Percentiles rank a stretch among this genome's conserved stretches.
Evolutionary conservation across 805 yeast genomes (phyloP).

Genomic region (Tanozyma kutaoensis): DNA sequence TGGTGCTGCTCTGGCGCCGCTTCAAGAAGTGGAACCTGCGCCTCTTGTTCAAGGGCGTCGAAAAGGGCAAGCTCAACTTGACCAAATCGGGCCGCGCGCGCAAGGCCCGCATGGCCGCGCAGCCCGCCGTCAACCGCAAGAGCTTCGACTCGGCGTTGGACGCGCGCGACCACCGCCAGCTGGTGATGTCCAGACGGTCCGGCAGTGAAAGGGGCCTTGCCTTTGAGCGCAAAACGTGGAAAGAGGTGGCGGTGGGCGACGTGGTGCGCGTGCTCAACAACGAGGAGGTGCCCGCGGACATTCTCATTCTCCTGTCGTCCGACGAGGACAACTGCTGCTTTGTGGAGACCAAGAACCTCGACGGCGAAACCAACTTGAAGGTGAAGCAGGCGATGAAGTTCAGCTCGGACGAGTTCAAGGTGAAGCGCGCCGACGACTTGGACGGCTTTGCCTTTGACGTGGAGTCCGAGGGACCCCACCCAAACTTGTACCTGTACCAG

Average conservation of each 20-base stretch:
- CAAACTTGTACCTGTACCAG: slow-evolving; percentile 63
- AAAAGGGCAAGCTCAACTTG: slow-evolving; percentile 13
- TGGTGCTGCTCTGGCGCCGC: slow-evolving; percentile 53
- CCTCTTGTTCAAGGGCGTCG: slow-evolving; percentile 13
- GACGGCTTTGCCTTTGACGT: slow-evolving; percentile 40
- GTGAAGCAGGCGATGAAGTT: slow-evolving; percentile 62
- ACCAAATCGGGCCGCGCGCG: slow-evolving; percentile 21
- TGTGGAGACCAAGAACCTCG: slow-evolving; percentile 68
- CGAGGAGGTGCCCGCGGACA: slow-evolving; percentile 74
- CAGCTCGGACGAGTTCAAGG: slow-evolving; percentile 33
- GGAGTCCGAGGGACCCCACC: slow-evolving; percentile 79
- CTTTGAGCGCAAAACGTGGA: neutral
- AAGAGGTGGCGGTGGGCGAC: slow-evolving; percentile 33
- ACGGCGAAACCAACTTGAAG: slow-evolving; percentile 66
- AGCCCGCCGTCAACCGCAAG: slow-evolving; percentile 6
- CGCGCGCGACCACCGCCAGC: neutral
- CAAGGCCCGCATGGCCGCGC: slow-evolving; percentile 7
- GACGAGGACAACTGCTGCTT: slow-evolving; percentile 61
- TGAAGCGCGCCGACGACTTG: slow-evolving; percentile 25
- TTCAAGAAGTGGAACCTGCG: slow-evolving; percentile 46
- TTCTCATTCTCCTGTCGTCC: slow-evolving; percentile 49
- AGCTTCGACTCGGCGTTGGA: slow-evolving; percentile 18
- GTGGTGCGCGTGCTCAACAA: slow-evolving; percentile 55
- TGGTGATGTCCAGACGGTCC: neutral
- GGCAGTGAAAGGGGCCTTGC: neutral